Base-by-base conservation (phyloP, 257 asterid genomes). In the Ilex asprella region DNA sequence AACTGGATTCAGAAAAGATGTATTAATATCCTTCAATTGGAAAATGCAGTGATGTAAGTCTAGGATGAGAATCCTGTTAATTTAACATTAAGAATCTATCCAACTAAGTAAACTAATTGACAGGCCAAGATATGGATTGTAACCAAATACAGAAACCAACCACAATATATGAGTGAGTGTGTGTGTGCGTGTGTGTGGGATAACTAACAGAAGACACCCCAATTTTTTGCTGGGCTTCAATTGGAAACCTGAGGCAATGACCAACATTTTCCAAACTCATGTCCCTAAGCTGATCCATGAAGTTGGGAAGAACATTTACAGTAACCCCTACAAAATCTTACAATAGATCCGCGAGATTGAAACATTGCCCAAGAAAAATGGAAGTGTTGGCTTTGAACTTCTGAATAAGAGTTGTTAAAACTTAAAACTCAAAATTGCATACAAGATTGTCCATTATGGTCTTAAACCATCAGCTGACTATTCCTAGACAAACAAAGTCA, bases 1-100 rank as follows among this genome's bases (percentile, higher is more conserved):
- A 80, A 92, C 95, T 86, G 82, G 60, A 78, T 71, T 63, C 21
- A 76, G 66, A 60, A 69, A 62, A 66, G 69, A 35, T 39, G 50
- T 49, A 7, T 61, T 21, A 63, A 27, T 60, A 49, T 8, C 29
- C 43, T 16, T 59, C 30, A 55, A 52, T 21, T 10, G 29, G 41
- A 7, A 35, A 35, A 35, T 35, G 41, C 41, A 35, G 8, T 35
- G 41, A 35, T 35, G 41, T 7, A 35, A 35, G 41, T 35, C 8
- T 35, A 35, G 41, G 41, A 35, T 2, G 2, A 35, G 41, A 35
- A 35, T 35, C 41, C 5, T 35, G 41, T 35, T 3, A 35, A 35
- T 35, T 35, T 35, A 35, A 35, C 41, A 35, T 35, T 35, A 35
- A 35, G 8, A 35, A 35, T 35, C 41, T 35, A 35, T 35, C 41